Base-by-base conservation (phyloP, 2,329 filamentous ascomycete genomes). In the Chrysoporthe puriensis region DNA sequence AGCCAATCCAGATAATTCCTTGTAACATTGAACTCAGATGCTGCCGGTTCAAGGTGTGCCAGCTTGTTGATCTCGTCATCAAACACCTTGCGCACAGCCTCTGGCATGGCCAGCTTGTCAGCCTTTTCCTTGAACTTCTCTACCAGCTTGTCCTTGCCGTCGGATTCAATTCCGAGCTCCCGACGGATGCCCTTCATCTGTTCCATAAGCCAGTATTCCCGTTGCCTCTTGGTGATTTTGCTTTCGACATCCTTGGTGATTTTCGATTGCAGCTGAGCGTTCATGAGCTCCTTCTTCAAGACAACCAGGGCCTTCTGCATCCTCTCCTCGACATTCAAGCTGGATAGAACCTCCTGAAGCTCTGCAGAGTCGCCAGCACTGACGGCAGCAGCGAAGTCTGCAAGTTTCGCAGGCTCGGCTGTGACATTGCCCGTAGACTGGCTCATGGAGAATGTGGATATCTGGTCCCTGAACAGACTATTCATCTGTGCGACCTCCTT, bases 131-230 rank as follows among this genome's bases (percentile, higher is more conserved):
- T 96, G 84, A 99, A 99, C 78, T 92, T 97, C 78, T 98, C 96
- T 1, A 99, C 92, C 14, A 99, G 85, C 81, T 98, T 98, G 76
- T 99, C 96, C 80, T 98, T 99, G 71, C 96, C 96, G 76, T 99
- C 96, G 6, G 93, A 97, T 78, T 99, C 96, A 64, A 99, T 93
- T 32, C 96, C 96, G 61, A 99, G 88, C 79, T 99, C 96, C 68
- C 96, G 88, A 68, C 93, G 91, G 76, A 99, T 99, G 36, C 94
- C 96, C 83, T 98, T 98, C 94, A 99, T 97, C 79, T 99, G 96
- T 80, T 99, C 96, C 93, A 97, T 96, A 59, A 99, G 83, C 92
- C 94, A 98, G 81, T 98, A 99, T 77, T 99, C 96, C 63, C 96
- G 90, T 78, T 99, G 96, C 42, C 95, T 90, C 81, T 99, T 98